phyloP scores from a whole-genome alignment of 352 stramenopile species.

The Globisporangium iwayamae region DNA sequence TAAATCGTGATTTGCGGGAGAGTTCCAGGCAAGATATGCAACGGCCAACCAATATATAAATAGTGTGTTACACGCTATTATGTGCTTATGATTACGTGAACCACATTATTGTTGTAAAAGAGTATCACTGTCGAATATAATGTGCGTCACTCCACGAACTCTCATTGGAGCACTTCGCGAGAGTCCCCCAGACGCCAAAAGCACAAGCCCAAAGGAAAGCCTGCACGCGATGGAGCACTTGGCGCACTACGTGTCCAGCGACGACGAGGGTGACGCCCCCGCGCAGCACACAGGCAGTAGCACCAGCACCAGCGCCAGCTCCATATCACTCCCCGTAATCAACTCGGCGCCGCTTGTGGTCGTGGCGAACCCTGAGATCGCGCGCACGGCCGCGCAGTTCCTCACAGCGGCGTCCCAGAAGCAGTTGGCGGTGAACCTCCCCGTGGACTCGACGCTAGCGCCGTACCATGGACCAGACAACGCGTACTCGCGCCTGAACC shows the following conservation, averaged over 20 bases:
- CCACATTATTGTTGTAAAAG: neutral
- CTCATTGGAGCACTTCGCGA: neutral
- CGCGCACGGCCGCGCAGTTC: conserved; percentile 28
- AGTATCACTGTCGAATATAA: neutral
- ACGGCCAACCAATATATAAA: neutral
- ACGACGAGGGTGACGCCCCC: conserved; percentile 27
- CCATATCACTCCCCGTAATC: conserved; percentile 32
- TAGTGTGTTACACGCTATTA: neutral
- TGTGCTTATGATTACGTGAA: neutral
- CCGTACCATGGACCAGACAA: conserved; percentile 40
- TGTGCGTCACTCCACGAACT: neutral
- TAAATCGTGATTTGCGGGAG: neutral
- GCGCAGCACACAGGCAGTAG: neutral
- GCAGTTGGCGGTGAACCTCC: conserved; percentile 59
- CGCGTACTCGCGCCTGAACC: conserved; percentile 25
- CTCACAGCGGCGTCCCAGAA: conserved; percentile 30
- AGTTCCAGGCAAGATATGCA: neutral
- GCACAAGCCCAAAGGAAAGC: conserved; percentile 3
- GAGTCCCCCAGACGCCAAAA: neutral
- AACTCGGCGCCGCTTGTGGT: conserved; percentile 55
- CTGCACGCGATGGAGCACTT: conserved; percentile 40
- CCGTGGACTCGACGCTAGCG: conserved; percentile 61
- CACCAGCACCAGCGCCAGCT: neutral
- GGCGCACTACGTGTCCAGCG: conserved; percentile 45
- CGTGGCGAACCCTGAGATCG: conserved; percentile 24